Conservation (phyloP, 202 grass and related monocot species). For the Elaeis oleifera region DNA sequence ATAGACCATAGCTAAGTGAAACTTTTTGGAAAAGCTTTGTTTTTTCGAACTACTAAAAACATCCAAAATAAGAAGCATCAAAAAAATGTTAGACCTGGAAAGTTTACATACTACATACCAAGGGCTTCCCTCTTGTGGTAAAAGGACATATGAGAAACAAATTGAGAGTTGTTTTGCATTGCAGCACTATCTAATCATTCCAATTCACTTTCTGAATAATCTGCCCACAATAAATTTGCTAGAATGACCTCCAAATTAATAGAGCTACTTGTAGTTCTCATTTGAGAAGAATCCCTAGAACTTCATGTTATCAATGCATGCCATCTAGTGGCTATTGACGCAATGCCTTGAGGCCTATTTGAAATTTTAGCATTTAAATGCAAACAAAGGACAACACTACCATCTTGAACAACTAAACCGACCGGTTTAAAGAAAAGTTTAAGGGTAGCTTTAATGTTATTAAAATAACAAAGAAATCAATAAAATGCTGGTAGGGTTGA, state of each 20-base stretch:
- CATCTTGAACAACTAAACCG: conserved; percentile 92
- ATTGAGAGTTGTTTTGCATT: conserved; percentile 34
- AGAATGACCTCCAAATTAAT: conserved; percentile 53
- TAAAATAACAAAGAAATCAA: not conserved
- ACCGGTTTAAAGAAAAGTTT: conserved; percentile 9
- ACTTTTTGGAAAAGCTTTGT: no score
- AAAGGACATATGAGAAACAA: conserved; percentile 43
- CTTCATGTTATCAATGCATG: conserved; percentile 71
- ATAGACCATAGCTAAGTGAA: no score
- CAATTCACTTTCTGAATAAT: conserved; percentile 68
- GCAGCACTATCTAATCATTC: conserved; percentile 62
- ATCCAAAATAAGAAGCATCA: not conserved
- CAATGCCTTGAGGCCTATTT: conserved; percentile 80
- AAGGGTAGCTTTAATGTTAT: no score
- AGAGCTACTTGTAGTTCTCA: conserved; percentile 1
- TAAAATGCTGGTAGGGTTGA: no score
- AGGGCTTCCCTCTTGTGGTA: no score
- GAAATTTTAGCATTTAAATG: conserved; percentile 84
- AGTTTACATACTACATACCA: conserved; percentile 30
- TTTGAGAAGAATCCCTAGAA: conserved; percentile 40
- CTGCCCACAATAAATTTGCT: conserved; percentile 32
- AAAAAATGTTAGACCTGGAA: not conserved
- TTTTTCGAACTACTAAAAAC: not conserved
- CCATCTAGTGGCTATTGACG: conserved; percentile 75
- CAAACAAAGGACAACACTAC: conserved; percentile 58